A percentile compares a stretch with the other conserved stretches of the same genome.
Evolutionary conservation across 2,329 filamentous ascomycete genomes (phyloP).

Genomic region (Diplodia corticola): DNA sequence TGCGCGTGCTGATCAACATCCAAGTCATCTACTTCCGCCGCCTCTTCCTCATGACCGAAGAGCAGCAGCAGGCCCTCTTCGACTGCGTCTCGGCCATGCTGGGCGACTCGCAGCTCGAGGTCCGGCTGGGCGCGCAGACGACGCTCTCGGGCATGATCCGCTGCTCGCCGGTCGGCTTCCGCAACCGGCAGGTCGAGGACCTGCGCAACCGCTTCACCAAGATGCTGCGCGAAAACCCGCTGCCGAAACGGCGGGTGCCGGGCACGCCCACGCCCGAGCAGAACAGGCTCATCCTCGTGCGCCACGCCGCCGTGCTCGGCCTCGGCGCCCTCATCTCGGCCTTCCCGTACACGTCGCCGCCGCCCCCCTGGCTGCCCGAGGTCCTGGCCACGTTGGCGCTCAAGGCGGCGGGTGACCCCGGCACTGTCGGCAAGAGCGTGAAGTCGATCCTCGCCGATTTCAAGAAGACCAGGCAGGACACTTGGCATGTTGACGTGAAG

Average conservation of each 20-base stretch:
- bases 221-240: conserved; percentile 77
- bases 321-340: conserved; percentile 89
- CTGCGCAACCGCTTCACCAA: conserved; percentile 78
- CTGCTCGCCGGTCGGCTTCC: conserved; percentile 81
- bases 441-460: conserved; percentile 94
- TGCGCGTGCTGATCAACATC: conserved; percentile 95
- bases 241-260: conserved; percentile 67
- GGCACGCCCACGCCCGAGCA: conserved; percentile 70
- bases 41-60: conserved; percentile 77
- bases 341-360: conserved; percentile 93
- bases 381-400: conserved; percentile 82
- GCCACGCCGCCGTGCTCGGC: conserved; percentile 89
- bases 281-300: conserved; percentile 74
- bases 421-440: conserved; percentile 91
- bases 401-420: conserved; percentile 82
- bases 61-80: conserved; percentile 79
- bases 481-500: conserved; percentile 97
- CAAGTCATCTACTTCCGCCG: conserved; percentile 98
- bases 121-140: conserved; percentile 86
- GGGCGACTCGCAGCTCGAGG: conserved; percentile 86
- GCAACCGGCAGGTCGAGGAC: conserved; percentile 72
- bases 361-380: conserved; percentile 90
- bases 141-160: conserved; percentile 97
- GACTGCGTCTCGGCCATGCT: conserved; percentile 96
- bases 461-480: conserved; percentile 99